Evolutionary conservation across 768 basidiomycete genomes (phyloP).

Genomic region (Russula ochroleuca): DNA sequence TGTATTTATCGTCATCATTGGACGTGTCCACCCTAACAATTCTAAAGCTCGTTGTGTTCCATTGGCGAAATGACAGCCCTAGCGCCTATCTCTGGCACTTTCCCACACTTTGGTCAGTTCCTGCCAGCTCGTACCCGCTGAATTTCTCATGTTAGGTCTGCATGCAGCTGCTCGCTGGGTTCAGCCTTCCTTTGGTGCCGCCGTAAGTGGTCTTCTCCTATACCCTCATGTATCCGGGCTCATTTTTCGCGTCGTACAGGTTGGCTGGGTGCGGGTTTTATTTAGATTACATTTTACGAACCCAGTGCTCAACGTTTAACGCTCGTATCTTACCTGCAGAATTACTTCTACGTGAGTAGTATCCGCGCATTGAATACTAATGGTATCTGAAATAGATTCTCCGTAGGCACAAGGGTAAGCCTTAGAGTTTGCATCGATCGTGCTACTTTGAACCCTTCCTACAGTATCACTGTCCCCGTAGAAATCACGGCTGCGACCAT

Average conservation of each 20-base stretch:
- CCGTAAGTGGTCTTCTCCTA: slow-evolving; percentile 28
- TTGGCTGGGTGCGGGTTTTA: slow-evolving; percentile 33
- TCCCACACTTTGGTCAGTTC: slow-evolving; percentile 60
- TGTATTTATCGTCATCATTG: slow-evolving; percentile 28
- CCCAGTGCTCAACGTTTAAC: not conserved
- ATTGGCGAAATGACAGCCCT: slow-evolving; percentile 78
- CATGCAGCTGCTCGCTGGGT: slow-evolving; percentile 36
- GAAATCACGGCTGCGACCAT: slow-evolving; percentile 71
- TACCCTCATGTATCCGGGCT: not conserved
- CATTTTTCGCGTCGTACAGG: slow-evolving; percentile 4
- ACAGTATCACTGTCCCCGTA: slow-evolving; percentile 55
- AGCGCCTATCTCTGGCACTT: slow-evolving; percentile 74
- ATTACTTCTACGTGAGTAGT: slow-evolving; percentile 50
- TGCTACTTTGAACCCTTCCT: not conserved
- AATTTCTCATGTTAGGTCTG: not conserved
- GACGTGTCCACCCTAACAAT: not conserved
- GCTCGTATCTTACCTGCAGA: slow-evolving; percentile 32
- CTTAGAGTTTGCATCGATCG: not conserved
- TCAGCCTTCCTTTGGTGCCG: slow-evolving; percentile 38
- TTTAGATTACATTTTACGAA: not conserved
- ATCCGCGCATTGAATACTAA: not conserved
- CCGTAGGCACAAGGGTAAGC: slow-evolving; percentile 35
- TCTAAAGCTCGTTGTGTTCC: slow-evolving; percentile 52
- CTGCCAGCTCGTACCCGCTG: not conserved
- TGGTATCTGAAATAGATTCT: not conserved